These are phyloP conservation scores for Ceratocystis albifundus DNA, from an alignment of 2,329 filamentous ascomycete species.

Conservation along the genomic window DNA sequence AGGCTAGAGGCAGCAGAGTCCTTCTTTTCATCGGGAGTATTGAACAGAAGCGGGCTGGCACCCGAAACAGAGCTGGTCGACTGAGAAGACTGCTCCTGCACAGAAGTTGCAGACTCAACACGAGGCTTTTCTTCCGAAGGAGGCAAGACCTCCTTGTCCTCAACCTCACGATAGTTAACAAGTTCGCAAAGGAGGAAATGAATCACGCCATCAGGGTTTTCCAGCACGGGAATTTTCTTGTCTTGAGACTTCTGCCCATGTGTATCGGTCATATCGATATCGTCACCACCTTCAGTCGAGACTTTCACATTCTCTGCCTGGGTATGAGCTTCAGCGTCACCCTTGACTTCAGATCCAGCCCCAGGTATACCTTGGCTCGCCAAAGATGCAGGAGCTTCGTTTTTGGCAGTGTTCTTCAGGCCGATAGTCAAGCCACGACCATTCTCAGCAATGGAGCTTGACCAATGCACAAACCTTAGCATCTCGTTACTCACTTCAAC, in stretches of 20 bases:
- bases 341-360: not conserved
- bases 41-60: not conserved
- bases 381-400: not conserved
- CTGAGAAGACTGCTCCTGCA: too few species aligned
- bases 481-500: conserved; percentile 79
- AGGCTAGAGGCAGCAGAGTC: conserved; percentile 51
- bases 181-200: conserved; percentile 90
- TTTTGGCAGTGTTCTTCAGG: conserved; percentile 13
- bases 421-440: conserved; percentile 22
- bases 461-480: conserved; percentile 40
- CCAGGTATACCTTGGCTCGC: not conserved
- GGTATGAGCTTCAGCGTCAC: not conserved
- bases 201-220: conserved; percentile 88
- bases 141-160: conserved; percentile 55
- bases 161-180: conserved; percentile 81
- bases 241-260: conserved; percentile 53
- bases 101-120: not conserved
- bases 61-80: not conserved
- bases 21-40: conserved; percentile 33
- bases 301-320: conserved; percentile 41
- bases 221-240: conserved; percentile 66
- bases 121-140: conserved; percentile 23
- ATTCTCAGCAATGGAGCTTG: conserved; percentile 9
- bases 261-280: conserved; percentile 49
- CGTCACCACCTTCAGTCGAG: conserved; percentile 44